These are phyloP conservation scores for Trichoderma koningiopsis DNA, from an alignment of 2,329 filamentous ascomycete species.

Conservation along the genomic window DNA sequence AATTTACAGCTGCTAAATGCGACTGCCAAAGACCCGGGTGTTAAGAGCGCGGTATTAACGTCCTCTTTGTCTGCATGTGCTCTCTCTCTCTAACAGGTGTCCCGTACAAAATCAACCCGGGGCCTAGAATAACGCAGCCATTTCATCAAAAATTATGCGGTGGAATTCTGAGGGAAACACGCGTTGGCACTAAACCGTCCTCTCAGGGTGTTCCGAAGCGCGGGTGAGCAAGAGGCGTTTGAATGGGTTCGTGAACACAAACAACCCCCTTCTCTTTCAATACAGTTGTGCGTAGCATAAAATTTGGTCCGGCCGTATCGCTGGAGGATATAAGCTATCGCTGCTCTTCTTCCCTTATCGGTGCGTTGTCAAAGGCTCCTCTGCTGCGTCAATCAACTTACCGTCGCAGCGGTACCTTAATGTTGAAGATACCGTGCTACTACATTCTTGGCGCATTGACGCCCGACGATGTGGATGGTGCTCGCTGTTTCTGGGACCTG, in stretches of 20 bases:
- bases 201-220: neutral
- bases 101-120: neutral
- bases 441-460: neutral
- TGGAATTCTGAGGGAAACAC: neutral
- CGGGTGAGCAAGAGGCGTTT: neutral
- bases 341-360: neutral
- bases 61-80: neutral
- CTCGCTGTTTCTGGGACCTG: neutral
- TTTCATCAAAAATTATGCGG: neutral
- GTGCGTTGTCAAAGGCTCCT: neutral
- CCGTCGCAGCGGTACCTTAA: neutral
- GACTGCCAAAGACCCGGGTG: neutral
- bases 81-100: neutral
- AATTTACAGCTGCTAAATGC: neutral
- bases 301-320: neutral
- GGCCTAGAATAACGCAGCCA: neutral
- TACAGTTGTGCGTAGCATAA: neutral
- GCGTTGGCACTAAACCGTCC: neutral
- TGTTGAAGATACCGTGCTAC: neutral
- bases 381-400: neutral
- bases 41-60: neutral
- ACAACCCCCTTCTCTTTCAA: neutral
- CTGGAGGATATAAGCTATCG: neutral
- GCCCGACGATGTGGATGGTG: neutral
- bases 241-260: slow-evolving; percentile 1